Base-by-base conservation (phyloP, 2,329 filamentous ascomycete genomes). In the Aspergillus costaricaensis region DNA sequence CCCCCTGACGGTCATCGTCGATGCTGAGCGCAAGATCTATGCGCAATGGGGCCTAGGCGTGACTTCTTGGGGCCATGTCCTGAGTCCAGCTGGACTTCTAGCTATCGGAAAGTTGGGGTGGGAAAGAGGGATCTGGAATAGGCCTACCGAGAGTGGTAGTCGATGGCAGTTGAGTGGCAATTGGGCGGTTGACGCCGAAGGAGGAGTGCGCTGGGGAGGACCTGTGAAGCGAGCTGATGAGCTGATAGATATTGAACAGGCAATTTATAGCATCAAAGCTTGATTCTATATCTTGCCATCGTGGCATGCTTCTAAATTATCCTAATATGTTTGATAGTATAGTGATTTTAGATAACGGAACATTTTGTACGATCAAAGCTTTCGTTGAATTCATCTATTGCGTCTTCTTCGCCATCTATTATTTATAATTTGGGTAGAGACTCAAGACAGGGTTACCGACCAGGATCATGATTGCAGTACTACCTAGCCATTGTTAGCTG, bases 121-220 rank as follows among this genome's bases (percentile, higher is more conserved):
- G n/a, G 62, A 63, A n/a, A 55, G 60, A 25, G 62, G 62, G 1
- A 63, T 65, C 12, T 66, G 65, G 65, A 65, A 69, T 51, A 55
- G 67, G 30, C 67, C 67, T 2, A 70, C 68, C 9, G 67, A 70
- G 60, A 70, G 65, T 57, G 67, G 68, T 4, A 70, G 58, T 55
- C 41, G 68, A 14, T 71, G 69, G 69, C 69, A 71, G 57, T 52
- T 49, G 10, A 58, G 59, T 56, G 66, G 68, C 17, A 30, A 61
- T 43, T 67, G 56, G 58, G 64, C 61, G 4, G 55, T 66, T 38
- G 65, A 67, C 60, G 53, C 6, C 27, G 43, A 63, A 15, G 59
- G 63, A 9, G 12, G 56, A 15, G 53, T 60, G 49, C 49, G 57
- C 17, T 53, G 57, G 49, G 57, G 53, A 8, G 15, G 53, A 12